These are phyloP conservation scores for Salvia rosmarinus DNA, from an alignment of 257 asterid species.

Conservation along the genomic window DNA sequence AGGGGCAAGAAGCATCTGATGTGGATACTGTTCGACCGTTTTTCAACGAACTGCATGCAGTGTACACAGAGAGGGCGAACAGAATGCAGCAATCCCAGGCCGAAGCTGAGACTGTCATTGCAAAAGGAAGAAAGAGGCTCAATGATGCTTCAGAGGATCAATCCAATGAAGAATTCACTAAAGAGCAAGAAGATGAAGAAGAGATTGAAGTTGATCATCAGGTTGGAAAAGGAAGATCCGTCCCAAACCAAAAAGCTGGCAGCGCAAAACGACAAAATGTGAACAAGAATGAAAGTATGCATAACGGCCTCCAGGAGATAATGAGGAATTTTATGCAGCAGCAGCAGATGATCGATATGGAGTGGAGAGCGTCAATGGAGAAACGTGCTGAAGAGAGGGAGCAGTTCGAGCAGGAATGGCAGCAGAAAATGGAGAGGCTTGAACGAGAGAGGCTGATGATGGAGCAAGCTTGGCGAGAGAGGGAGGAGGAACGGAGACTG, in stretches of 20 bases:
- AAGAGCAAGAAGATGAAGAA: slow-evolving; percentile 37
- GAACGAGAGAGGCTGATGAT: slow-evolving; percentile 62
- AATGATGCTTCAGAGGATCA: slow-evolving; percentile 38
- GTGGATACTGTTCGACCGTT: slow-evolving; percentile 46
- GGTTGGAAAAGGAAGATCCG: slow-evolving; percentile 25
- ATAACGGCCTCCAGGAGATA: slow-evolving; percentile 43
- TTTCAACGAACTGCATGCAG: slow-evolving; percentile 59
- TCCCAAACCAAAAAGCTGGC: slow-evolving; percentile 40
- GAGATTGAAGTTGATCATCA: slow-evolving; percentile 43
- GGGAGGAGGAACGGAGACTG: slow-evolving; percentile 55
- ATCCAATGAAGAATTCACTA: slow-evolving; percentile 36
- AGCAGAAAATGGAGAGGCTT: slow-evolving; percentile 59
- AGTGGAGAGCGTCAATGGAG: slow-evolving; percentile 67
- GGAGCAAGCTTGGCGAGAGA: slow-evolving; percentile 68
- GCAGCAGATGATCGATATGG: slow-evolving; percentile 65
- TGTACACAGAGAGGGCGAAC: slow-evolving; percentile 46
- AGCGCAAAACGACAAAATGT: slow-evolving; percentile 37
- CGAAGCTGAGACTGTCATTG: background rate
- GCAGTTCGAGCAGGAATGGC: slow-evolving; percentile 64
- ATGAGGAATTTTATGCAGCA: slow-evolving; percentile 52
- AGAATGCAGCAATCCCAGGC: slow-evolving; percentile 39
- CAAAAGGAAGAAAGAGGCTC: slow-evolving; percentile 43
- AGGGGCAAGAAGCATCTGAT: slow-evolving; percentile 57
- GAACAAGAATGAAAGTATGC: slow-evolving; percentile 17
- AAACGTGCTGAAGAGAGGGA: slow-evolving; percentile 59